phyloP scores from a whole-genome alignment of 169 alveolate species.

The Plasmodium gonderi region DNA sequence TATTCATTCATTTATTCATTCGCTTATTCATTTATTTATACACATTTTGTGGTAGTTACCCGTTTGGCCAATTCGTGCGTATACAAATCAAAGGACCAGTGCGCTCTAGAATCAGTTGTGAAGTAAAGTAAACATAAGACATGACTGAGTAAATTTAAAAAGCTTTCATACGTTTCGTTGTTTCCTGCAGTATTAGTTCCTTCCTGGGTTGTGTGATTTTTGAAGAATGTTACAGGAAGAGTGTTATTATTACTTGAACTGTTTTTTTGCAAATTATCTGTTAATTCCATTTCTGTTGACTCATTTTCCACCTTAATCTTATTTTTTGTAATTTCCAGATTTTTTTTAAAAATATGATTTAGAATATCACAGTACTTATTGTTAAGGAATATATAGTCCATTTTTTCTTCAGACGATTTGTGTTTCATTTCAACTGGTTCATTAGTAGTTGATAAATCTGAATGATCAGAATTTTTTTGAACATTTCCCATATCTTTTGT shows the following conservation, averaged over 20 bases:
- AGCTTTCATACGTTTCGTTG: constrained; percentile 21
- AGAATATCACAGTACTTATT: constrained; percentile 34
- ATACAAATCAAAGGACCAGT: constrained; percentile 50
- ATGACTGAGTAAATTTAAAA: constrained; percentile 39
- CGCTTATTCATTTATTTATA: neutral
- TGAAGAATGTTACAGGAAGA: neutral
- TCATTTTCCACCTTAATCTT: neutral
- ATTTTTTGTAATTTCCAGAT: constrained; percentile 41
- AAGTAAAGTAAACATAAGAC: constrained; percentile 55
- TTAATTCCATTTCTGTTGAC: neutral
- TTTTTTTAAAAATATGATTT: constrained; percentile 48
- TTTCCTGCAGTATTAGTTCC: neutral
- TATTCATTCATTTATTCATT: neutral
- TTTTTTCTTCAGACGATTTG: neutral
- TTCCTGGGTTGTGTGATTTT: neutral
- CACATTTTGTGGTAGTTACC: constrained; percentile 28
- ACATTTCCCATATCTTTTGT: neutral
- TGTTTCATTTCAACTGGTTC: neutral
- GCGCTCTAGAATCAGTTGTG: constrained; percentile 44
- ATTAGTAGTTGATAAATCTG: no score
- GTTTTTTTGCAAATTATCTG: neutral
- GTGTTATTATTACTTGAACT: constrained; percentile 10
- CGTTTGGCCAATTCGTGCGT: constrained; percentile 64
- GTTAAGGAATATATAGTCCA: constrained; percentile 10
- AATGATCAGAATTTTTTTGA: neutral